phyloP scores from a whole-genome alignment of 768 basidiomycete genomes.

The Auriculariales sp. region DNA sequence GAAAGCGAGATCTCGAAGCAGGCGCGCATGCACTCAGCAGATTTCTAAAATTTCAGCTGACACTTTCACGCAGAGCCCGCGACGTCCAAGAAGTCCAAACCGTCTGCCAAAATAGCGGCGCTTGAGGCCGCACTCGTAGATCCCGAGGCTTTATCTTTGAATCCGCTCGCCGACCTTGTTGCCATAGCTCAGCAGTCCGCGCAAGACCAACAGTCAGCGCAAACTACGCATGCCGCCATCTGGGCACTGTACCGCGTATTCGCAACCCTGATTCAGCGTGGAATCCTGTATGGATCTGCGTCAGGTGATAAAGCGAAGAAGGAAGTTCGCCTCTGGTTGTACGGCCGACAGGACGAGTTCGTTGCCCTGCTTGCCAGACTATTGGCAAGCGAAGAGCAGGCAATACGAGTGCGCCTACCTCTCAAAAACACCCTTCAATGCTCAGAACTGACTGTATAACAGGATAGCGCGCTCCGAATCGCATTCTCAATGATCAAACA shows the following conservation, averaged over 20 bases:
- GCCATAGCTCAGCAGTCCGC: slow-evolving; percentile 31
- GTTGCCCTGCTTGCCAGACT: slow-evolving; percentile 53
- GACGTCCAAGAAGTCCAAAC: slow-evolving; percentile 30
- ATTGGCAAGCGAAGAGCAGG: slow-evolving; percentile 62
- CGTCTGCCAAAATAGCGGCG: slow-evolving; percentile 20
- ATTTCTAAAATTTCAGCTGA: no score
- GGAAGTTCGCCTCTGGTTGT: slow-evolving; percentile 63
- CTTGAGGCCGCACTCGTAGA: slow-evolving; percentile 43
- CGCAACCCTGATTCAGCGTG: slow-evolving; percentile 41
- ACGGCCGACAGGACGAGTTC: slow-evolving; percentile 59
- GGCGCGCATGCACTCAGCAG: no score
- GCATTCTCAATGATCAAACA: slow-evolving; percentile 64
- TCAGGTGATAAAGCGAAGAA: slow-evolving; percentile 39
- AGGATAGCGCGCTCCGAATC: slow-evolving; percentile 63
- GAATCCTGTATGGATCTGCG: slow-evolving; percentile 32
- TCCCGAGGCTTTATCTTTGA: slow-evolving; percentile 53
- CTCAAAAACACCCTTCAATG: neutral
- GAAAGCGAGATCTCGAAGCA: no score
- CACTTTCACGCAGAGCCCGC: no score
- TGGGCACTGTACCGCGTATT: slow-evolving; percentile 77
- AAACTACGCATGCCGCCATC: slow-evolving; percentile 60
- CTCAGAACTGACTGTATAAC: neutral
- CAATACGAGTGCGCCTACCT: slow-evolving; percentile 43
- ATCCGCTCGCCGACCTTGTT: slow-evolving; percentile 63
- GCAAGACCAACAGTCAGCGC: slow-evolving; percentile 39